Conservation (phyloP, 1,284 basidiomycete species). For the Pyrrhoderma lamaoense region DNA sequence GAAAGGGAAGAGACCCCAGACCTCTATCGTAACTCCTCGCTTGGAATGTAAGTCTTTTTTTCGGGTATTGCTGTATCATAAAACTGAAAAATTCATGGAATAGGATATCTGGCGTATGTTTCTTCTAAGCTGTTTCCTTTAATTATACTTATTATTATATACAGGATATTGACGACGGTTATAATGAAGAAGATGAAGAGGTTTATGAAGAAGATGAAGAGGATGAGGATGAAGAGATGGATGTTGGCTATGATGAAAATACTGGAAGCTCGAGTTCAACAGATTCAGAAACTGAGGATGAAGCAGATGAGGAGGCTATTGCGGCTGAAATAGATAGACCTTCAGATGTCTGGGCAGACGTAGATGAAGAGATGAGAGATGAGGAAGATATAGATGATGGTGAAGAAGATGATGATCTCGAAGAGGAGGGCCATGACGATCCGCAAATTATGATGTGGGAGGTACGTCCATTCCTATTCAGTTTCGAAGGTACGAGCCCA, state of each 20-base stretch:
- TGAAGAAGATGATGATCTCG: slow-evolving; percentile 46
- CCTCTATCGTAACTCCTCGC: slow-evolving; percentile 91
- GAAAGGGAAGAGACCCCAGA: slow-evolving; percentile 82
- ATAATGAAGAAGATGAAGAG: slow-evolving; percentile 57
- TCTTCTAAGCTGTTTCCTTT: slow-evolving; percentile 8
- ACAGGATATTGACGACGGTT: slow-evolving; percentile 77
- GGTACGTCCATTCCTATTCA: slow-evolving; percentile 36
- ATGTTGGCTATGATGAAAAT: slow-evolving; percentile 81
- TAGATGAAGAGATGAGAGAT: slow-evolving; percentile 54
- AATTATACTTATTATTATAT: slow-evolving; percentile 6
- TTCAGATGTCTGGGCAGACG: slow-evolving; percentile 37
- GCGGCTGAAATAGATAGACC: slow-evolving; percentile 25
- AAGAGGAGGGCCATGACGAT: slow-evolving; percentile 41
- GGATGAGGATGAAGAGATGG: slow-evolving; percentile 73
- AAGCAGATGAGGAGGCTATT: slow-evolving; percentile 37
- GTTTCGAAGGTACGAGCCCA: background rate
- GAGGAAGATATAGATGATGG: slow-evolving; percentile 46
- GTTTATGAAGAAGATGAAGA: slow-evolving; percentile 69
- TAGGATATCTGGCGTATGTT: slow-evolving; percentile 75
- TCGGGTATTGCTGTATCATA: background rate
- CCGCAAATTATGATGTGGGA: slow-evolving; percentile 62
- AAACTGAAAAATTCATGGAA: background rate
- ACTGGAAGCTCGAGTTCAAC: slow-evolving; percentile 76
- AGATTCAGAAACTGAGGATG: slow-evolving; percentile 59
- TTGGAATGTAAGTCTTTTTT: slow-evolving; percentile 87